Base-by-base conservation (phyloP, 345 rosid species). In the Syzygium aqueum region DNA sequence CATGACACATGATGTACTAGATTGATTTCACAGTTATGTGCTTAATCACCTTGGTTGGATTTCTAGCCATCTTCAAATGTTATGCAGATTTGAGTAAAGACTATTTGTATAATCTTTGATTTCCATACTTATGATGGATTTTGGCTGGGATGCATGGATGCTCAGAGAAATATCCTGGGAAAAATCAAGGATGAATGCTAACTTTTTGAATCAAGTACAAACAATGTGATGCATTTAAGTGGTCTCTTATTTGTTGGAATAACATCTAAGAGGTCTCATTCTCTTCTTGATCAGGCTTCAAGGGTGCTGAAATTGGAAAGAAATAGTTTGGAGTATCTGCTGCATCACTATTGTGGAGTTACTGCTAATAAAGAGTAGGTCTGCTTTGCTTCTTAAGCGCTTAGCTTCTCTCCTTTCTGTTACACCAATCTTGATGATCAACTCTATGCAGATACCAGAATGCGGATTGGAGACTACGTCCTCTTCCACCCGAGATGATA, bases 381-480 rank as follows among this genome's bases (percentile, higher is more conserved):
- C 87, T 86, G 28, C 53, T 53, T 59, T 77, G 84, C 19, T 84
- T 65, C 49, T 53, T 82, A 49, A 84, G 84, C 83, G 14, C 87
- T 87, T 56, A 73, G 67, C 6, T 40, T 87, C 77, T 85, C 63
- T 59, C 50, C 51, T 63, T 51, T 57, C 61, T 23, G 16, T 53
- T 67, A 19, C 17, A 46, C 53, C 57, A 86, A 85, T 50, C 86
- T 85, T 90, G 88, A 91, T 86, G 57, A 17, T 85, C n/a, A 80
- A 88, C 84, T 90, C 78, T 56, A 87, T 92, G 93, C 95, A 97
- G 99, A 89, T 97, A 97, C 91, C 99, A 97, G 91, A 95, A 94
- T 91, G 97, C 98, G 73, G 98, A 97, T 90, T 97, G 99, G 99
- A 96, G 98, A 94, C 85, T 96, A 85, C 95, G 99, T 33, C 99